Conservation (phyloP, 1,284 basidiomycete species). For the Rhodotorula sp. region DNA sequence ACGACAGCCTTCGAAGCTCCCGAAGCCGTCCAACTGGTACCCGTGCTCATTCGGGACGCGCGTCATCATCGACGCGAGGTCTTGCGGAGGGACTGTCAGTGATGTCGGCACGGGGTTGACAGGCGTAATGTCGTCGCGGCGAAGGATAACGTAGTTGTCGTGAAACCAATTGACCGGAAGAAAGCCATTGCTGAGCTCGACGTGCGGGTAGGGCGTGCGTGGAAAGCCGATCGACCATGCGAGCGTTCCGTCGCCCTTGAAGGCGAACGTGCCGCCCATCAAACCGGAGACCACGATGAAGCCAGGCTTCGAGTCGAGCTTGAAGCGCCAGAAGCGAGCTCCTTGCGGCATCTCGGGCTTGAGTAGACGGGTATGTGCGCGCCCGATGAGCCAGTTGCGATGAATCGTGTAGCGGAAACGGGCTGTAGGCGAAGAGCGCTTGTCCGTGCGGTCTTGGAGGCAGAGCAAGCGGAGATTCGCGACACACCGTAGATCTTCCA, state of each 20-base stretch:
- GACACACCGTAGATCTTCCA: conserved; percentile 12
- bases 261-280: neutral
- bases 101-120: neutral
- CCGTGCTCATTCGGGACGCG: neutral
- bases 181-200: conserved; percentile 16
- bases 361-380: neutral
- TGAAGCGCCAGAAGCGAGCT: conserved; percentile 20
- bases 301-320: conserved; percentile 5
- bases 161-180: neutral
- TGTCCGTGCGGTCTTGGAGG: neutral
- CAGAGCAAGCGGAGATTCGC: neutral
- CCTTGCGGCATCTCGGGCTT: neutral
- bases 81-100: neutral
- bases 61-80: neutral
- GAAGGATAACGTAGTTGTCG: neutral
- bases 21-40: neutral
- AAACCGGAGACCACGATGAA: conserved; percentile 14
- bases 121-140: conserved; percentile 1
- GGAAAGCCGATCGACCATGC: neutral
- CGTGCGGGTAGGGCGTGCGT: neutral
- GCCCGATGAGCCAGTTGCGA: conserved; percentile 15
- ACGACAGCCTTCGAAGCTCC: neutral
- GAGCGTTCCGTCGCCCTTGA: neutral
- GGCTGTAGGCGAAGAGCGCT: neutral
- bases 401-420: neutral